Evolutionary conservation across 139 green algal species (phyloP).

Genomic region (Haematococcus lacustris): DNA sequence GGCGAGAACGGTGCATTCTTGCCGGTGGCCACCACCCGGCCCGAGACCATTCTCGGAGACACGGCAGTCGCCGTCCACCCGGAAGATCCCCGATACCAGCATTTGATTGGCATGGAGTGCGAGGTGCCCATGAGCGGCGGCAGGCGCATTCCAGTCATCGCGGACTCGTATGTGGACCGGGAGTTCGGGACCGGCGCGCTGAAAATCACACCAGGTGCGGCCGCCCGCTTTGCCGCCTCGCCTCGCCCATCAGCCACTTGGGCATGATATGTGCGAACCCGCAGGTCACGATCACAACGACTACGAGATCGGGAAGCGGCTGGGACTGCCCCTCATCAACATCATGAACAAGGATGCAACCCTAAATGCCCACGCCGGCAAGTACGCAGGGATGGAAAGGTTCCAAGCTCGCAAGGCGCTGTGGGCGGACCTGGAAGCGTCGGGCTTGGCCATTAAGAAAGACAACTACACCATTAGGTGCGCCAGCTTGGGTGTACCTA

Average conservation of each 20-base stretch:
- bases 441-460: conserved; percentile 72
- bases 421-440: conserved; percentile 84
- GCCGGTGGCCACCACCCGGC: conserved; percentile 89
- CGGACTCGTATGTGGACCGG: conserved; percentile 88
- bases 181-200: conserved; percentile 90
- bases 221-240: too few relatives aligned
- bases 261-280: too few relatives aligned
- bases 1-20: conserved; percentile 50
- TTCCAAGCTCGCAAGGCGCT: conserved; percentile 72
- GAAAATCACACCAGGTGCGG: conserved; percentile 86
- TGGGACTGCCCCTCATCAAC: conserved; percentile 82
- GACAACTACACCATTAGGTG: conserved; percentile 71
- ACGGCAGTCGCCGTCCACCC: conserved; percentile 95
- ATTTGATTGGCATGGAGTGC: conserved; percentile 62
- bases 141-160: conserved; percentile 85
- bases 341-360: conserved; percentile 88
- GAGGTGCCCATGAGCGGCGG: conserved; percentile 48
- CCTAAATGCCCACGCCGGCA: conserved; percentile 58
- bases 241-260: too few relatives aligned
- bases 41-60: conserved; percentile 96
- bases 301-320: conserved; percentile 82
- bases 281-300: conserved; percentile 95
- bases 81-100: not conserved
- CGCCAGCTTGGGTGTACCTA: too few relatives aligned
- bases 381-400: conserved; percentile 72